These are phyloP conservation scores for Hymenoscyphus fraxineus DNA, from an alignment of 2,329 filamentous ascomycete species.

Conservation along the genomic window DNA sequence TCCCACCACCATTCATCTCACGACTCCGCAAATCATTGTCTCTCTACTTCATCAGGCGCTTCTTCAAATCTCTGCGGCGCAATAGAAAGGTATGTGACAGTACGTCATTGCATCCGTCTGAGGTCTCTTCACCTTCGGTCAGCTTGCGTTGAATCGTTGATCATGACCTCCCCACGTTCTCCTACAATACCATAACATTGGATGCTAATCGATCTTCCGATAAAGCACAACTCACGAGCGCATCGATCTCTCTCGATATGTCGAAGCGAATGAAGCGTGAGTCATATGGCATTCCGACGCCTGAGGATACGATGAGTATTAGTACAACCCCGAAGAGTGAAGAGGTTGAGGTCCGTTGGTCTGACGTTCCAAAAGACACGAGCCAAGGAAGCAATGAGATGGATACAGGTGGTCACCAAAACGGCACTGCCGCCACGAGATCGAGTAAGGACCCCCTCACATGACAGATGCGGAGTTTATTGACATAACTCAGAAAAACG, in stretches of 20 bases:
- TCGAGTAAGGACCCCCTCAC: not conserved
- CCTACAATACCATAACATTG: not conserved
- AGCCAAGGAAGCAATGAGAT: not conserved
- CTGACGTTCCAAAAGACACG: conserved; percentile 15
- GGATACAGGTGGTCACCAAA: not conserved
- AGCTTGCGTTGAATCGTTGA: not conserved
- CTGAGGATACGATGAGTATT: conserved; percentile 12
- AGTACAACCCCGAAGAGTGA: conserved; percentile 15
- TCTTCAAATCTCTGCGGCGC: not conserved
- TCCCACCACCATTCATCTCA: not conserved
- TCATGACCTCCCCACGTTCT: too few species aligned
- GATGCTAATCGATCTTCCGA: not conserved
- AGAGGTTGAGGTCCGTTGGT: conserved; percentile 11
- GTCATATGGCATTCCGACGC: conserved; percentile 17
- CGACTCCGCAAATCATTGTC: not conserved
- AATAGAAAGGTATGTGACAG: not conserved
- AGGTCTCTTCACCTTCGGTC: not conserved
- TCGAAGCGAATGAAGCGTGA: conserved; percentile 15
- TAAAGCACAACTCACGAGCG: not conserved
- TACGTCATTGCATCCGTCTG: not conserved
- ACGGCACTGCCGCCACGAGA: not conserved
- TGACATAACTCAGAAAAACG: not conserved
- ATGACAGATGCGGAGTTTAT: not conserved
- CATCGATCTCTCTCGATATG: not conserved
- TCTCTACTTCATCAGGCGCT: not conserved